These are phyloP conservation scores for Amanita rimosa DNA, from an alignment of 768 basidiomycete species.

Conservation along the genomic window DNA sequence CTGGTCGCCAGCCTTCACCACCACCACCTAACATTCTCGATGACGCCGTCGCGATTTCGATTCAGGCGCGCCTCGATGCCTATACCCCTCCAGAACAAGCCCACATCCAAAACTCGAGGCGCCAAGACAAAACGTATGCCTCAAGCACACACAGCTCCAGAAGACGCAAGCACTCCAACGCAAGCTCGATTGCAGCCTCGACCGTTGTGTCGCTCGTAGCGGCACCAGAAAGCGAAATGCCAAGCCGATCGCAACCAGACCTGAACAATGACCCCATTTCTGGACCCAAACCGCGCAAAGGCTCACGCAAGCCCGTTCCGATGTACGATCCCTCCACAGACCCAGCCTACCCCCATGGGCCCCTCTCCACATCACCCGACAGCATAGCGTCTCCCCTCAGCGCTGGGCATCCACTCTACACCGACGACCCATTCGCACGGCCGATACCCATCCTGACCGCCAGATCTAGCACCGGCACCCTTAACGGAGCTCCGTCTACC, in stretches of 20 bases:
- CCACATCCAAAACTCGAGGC: not conserved
- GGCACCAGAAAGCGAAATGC: not conserved
- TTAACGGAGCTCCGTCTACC: not conserved
- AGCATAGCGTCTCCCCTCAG: not conserved
- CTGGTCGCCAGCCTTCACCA: not conserved
- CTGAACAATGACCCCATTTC: not conserved
- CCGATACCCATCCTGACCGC: not conserved
- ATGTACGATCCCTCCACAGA: conserved; percentile 25
- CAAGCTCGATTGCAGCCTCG: not conserved
- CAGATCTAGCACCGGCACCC: not conserved
- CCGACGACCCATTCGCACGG: conserved; percentile 5
- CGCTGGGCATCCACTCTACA: not conserved
- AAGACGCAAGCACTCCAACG: not conserved
- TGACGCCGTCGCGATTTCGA: not conserved
- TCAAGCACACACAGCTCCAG: not conserved
- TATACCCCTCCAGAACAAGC: not conserved
- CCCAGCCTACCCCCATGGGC: conserved; percentile 9
- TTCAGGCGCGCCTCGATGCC: not conserved
- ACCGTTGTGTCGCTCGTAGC: not conserved
- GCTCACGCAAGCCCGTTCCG: conserved; percentile 47
- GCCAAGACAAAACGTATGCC: not conserved
- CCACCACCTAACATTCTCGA: not conserved
- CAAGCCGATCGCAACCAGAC: not conserved
- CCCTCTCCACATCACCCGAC: not conserved
- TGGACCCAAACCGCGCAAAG: conserved; percentile 15